Evolutionary conservation across 768 basidiomycete species (phyloP).

Genomic region (Cubamyces sp.): DNA sequence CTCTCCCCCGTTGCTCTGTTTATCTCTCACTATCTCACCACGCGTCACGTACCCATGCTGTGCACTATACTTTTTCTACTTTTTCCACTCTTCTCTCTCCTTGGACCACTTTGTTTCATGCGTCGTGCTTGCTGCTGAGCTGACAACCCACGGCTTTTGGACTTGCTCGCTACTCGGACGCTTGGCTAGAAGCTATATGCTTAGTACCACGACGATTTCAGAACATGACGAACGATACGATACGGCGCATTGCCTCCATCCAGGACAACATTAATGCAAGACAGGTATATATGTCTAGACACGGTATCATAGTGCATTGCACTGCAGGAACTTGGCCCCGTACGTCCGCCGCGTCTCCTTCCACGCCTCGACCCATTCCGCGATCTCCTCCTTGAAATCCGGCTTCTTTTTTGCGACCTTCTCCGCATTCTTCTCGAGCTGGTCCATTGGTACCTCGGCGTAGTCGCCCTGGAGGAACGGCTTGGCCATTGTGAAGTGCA

Average conservation of each 20-base stretch:
- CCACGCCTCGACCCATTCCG: conserved; percentile 33
- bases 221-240: background rate
- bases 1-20: conserved; percentile 9
- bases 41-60: conserved; percentile 3
- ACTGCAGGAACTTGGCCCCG: conserved; percentile 8
- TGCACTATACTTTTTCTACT: conserved; percentile 21
- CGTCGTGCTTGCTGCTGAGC: background rate
- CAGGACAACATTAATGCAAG: background rate
- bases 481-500: conserved; percentile 41
- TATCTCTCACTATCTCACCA: conserved; percentile 14
- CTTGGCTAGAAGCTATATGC: background rate
- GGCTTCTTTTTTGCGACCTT: conserved; percentile 23
- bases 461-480: conserved; percentile 33
- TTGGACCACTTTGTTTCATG: conserved; percentile 3
- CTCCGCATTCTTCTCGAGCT: conserved; percentile 27
- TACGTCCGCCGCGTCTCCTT: conserved; percentile 27
- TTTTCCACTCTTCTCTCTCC: background rate
- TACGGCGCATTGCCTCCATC: no score
- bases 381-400: conserved; percentile 28
- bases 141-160: background rate
- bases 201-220: conserved; percentile 2
- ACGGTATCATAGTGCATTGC: conserved; percentile 2
- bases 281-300: background rate
- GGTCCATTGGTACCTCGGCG: conserved; percentile 27
- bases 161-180: conserved; percentile 15